A percentile compares a stretch with the other conserved stretches of the same genome.
Evolutionary conservation across 129 eudicot species (phyloP).

Genomic region (Helianthus annuus): HanXRQr2.0-SUNRISE NC_035448.2:40517233-40517732

Average conservation of each 20-base stretch:
- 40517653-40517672: too few relatives aligned
- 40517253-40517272: not conserved
- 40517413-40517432: constrained; percentile 1
- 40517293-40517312: too few relatives aligned
- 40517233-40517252: not conserved
- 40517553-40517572: constrained; percentile 42
- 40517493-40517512: constrained; percentile 75
- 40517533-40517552: constrained; percentile 88
- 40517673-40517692: too few relatives aligned
- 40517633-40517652: too few relatives aligned
- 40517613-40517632: too few relatives aligned
- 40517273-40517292: too few relatives aligned
- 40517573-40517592: not conserved
- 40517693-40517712: too few relatives aligned
- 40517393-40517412: not conserved
- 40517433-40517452: constrained; percentile 56
- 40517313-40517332: not conserved
- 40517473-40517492: constrained; percentile 79
- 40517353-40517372: not conserved
- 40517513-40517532: constrained; percentile 89
- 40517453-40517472: constrained; percentile 82
- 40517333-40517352: too few relatives aligned
- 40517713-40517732: too few relatives aligned
- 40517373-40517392: constrained; percentile 1
- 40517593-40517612: too few relatives aligned